Conservation (phyloP, 257 asterid genomes). For the Scutellaria barbata region DNA sequence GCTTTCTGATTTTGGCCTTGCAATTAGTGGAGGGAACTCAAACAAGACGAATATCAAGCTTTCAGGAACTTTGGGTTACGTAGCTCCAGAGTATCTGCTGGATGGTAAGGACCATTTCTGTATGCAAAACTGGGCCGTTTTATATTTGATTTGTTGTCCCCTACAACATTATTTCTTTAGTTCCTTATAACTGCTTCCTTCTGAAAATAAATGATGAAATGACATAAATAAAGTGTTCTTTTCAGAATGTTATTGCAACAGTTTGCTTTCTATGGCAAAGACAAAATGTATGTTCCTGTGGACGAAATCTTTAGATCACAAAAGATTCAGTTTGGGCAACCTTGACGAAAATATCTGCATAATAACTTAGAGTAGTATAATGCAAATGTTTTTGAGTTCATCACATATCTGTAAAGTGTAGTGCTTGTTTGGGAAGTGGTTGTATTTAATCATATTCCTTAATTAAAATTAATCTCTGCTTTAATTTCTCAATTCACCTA, state of each 20-base stretch:
- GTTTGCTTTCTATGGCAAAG: not conserved
- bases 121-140: slow-evolving; percentile 3
- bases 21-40: slow-evolving; percentile 63
- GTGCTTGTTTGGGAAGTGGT: not conserved
- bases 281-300: not conserved
- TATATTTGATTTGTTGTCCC: slow-evolving; percentile 19
- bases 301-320: not conserved
- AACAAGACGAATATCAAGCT: slow-evolving; percentile 64
- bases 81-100: slow-evolving; percentile 85
- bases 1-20: slow-evolving; percentile 96
- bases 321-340: not conserved
- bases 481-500: not conserved
- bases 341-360: no score
- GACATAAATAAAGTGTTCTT: not conserved
- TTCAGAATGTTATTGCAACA: not conserved
- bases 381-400: not conserved
- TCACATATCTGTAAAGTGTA: not conserved
- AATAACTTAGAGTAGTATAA: no score
- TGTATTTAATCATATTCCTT: not conserved
- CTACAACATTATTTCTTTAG: not conserved
- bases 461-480: not conserved
- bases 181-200: not conserved
- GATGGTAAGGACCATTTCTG: slow-evolving; percentile 60
- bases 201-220: slow-evolving; percentile 9
- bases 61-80: slow-evolving; percentile 92